These are phyloP conservation scores for Pseudogymnoascus sp. DNA, from an alignment of 2,329 filamentous ascomycete species.

Conservation along the genomic window DNA sequence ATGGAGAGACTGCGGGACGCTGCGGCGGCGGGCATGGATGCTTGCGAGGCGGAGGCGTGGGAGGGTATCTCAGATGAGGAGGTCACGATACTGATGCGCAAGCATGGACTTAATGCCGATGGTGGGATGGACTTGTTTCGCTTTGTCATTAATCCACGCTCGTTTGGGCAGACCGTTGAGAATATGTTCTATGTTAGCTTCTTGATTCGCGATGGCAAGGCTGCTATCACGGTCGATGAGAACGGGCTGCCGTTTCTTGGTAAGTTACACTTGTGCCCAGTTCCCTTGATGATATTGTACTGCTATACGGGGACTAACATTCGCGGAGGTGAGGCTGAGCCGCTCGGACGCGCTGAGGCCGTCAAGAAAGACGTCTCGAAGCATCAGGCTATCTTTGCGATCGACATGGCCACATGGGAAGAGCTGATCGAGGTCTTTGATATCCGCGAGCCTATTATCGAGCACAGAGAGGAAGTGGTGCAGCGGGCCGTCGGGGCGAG, in stretches of 20 bases:
- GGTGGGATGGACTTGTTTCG: slow-evolving; percentile 73
- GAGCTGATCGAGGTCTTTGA: slow-evolving; percentile 68
- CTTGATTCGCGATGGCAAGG: slow-evolving; percentile 76
- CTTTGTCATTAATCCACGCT: slow-evolving; percentile 82
- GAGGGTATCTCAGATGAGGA: slow-evolving; percentile 43
- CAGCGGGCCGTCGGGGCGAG: slow-evolving; percentile 13
- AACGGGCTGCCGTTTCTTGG: slow-evolving; percentile 70
- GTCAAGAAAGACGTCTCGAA: slow-evolving; percentile 51
- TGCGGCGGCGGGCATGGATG: slow-evolving; percentile 40
- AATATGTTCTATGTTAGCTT: slow-evolving; percentile 98
- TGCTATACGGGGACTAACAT: slow-evolving; percentile 39
- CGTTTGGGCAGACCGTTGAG: slow-evolving; percentile 91
- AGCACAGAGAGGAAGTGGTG: slow-evolving; percentile 59
- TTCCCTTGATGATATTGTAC: slow-evolving; percentile 26
- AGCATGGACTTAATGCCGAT: slow-evolving; percentile 57
- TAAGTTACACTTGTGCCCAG: slow-evolving; percentile 41
- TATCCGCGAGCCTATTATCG: slow-evolving; percentile 74
- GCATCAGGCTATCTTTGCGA: slow-evolving; percentile 80
- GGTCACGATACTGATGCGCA: slow-evolving; percentile 49
- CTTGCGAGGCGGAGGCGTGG: slow-evolving; percentile 37
- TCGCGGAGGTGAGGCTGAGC: slow-evolving; percentile 22
- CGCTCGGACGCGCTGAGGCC: slow-evolving; percentile 20
- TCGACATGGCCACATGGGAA: slow-evolving; percentile 80
- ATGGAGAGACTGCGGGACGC: slow-evolving; percentile 50
- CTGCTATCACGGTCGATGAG: slow-evolving; percentile 66